Base-by-base conservation (phyloP, 148 eudicot genomes). In the Heliosperma pusillum region DNA sequence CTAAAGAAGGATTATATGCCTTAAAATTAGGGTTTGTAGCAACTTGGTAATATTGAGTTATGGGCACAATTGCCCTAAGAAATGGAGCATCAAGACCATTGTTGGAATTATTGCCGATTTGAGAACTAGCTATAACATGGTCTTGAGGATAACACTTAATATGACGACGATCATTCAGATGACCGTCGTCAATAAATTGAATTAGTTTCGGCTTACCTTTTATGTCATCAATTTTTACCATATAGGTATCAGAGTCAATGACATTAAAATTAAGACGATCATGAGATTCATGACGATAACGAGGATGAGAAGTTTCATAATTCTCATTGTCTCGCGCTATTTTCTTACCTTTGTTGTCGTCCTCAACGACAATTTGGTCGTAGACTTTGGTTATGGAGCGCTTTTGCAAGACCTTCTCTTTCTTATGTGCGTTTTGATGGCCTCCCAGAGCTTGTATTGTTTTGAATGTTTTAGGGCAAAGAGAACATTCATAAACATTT, bases 401-500 rank as follows among this genome's bases (percentile, higher is more conserved):
- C 21, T 65, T 62, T n/a, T 62, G 66, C 0, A 22, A 0, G 12
- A n/a, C 9, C 29, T 19, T 22, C 40, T 22, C 42, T 16, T 27
- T 65, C 44, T 65, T 65, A n/a, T 65, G 69, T 2, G 69, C 69
- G 20, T 65, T 65, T 65, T 65, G 69, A 7, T 65, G 69, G 17
- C 69, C 69, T 2, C 17, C 42, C 30, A 65, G 17, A 33, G 69
- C 69, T 65, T 65, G 69, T n/a, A 13, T 65, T 2, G 69, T 65
- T 44, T 17, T 65, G 44, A 27, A 65, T 65, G 40, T 15, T 5
- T 65, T 65, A 65, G 69, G 44, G 5, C 69, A 65, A 27, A 65
- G 20, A 10, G 12, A 17, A 27, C 69, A 65, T 65, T 26, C n/a
- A 65, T 12, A 17, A 1, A 65, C 3, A 8, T 2, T 27, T 12